Base-by-base conservation (phyloP, 2,329 filamentous ascomycete genomes). In the Dendrostoma leiphaemia region DNA sequence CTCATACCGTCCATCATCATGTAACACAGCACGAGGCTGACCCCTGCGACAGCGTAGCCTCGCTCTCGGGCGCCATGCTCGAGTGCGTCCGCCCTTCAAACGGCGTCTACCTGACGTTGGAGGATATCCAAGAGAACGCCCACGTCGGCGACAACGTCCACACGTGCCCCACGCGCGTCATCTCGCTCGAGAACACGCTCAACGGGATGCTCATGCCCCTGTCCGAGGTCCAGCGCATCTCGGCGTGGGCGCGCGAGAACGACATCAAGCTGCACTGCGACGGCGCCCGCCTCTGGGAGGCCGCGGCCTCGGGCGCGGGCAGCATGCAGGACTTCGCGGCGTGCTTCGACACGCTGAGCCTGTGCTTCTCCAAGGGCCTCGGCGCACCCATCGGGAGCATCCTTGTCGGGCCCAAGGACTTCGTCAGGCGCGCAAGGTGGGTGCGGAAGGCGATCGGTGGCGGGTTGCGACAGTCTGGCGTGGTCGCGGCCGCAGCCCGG, bases 171-270 rank as follows among this genome's bases (percentile, higher is more conserved):
- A 96, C 91, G 0, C 83, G 83, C 41, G 81, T 96, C 48, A 90
- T 97, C 61, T 86, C 83, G 58, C 75, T 96, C 45, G 91, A 97
- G 67, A 96, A 96, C 67, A 96, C 92, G 1, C 79, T 96, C 47
- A 83, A 84, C 52, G 91, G 91, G 23, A 84, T 85, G 63, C 77
- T 96, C 41, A 87, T 90, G 78, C 92, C 91, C 0, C 77, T 96
- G 1, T 71, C 73, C 1, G 91, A 96, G 68, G 80, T 85, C 9
- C 77, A 75, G 55, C 77, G 80, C 40, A 96, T 96, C 63, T 78
- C 83, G 0, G 75, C 75, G 1, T 96, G 89, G 77, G 90, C 86
- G 0, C 79, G 77, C 67, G 57, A 77, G 65, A 62, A 75, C 49
- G 70, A 66, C 28, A 66, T 81, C 53, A 66, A 66, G 48, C 62